Base-by-base conservation (phyloP, 306 rosid species). In the Nissolia schottii region DNA sequence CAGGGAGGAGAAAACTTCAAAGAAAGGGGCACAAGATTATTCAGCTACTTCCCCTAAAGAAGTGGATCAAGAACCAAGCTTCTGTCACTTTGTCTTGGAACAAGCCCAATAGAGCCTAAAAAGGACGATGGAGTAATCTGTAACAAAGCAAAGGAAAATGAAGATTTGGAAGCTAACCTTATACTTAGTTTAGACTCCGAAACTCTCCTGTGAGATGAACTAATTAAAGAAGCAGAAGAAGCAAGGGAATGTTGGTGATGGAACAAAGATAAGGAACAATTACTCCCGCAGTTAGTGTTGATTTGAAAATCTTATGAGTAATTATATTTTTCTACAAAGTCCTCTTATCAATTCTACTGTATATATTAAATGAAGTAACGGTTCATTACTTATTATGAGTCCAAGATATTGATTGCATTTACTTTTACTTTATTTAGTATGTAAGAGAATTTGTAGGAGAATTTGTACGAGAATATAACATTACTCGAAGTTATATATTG, bases 1-100 rank as follows among this genome's bases (percentile, higher is more conserved):
- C 79, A 77, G 10, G 73, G 71, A 66, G 83, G n/a, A n/a, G n/a
- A n/a, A 82, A 35, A 64, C 83, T 4, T 27, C 34, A 13, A 49
- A 73, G 22, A 65, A 69, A 11, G 23, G 56, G 7, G 15, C 6
- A 8, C 29, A 37, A 77, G 60, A n/a, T n/a, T n/a, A 58, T 32
- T 67, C 80, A 76, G 5, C 64, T 7, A 41, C 23, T 68, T 58
- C 70, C 20, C 66, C 24, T 10, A 79, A 77, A 48, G 80, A 80
- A 61, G 70, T 16, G 0, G 85, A 81, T 32, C 85, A 79, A 37
- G 88, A 81, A 35, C 49, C 85, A 87, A 85, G 15, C 74, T 86
- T 6, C 80, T 86, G 51, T 86, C 91, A 62, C 92, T 88, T 45
- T 75, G 77, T 20, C 87, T 90, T 5, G 97, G 94, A 83, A 86